A percentile compares a stretch with the other conserved stretches of the same genome.
Evolutionary conservation across 495 filamentous ascomycete species (phyloP).

Genomic region (Hyaloscypha finlandica): DNA sequence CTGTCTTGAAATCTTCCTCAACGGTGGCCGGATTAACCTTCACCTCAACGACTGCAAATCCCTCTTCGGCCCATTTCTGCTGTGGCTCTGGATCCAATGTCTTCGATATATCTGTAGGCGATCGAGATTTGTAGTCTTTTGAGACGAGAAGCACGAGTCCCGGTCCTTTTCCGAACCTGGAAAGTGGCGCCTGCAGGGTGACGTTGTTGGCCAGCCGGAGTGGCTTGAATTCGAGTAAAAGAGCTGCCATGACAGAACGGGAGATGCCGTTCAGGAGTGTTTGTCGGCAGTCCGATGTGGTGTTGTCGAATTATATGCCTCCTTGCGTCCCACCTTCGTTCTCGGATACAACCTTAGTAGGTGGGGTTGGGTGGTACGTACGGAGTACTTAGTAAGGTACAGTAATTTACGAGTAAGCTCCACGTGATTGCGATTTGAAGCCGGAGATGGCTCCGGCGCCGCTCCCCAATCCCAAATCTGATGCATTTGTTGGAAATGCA

Average conservation of each 20-base stretch:
- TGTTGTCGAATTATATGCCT: background rate
- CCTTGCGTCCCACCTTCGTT: background rate
- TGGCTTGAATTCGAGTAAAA: background rate
- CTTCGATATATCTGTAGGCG: background rate
- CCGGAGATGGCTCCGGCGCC: background rate
- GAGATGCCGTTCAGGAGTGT: background rate
- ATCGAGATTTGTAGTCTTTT: constrained; percentile 16
- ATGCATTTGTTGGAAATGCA: background rate
- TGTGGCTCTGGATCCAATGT: constrained; percentile 42
- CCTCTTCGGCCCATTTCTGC: constrained; percentile 63
- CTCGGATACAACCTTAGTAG: too few species aligned
- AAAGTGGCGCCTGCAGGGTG: constrained; percentile 26
- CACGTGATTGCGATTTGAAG: background rate
- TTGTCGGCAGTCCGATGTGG: background rate
- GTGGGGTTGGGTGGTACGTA: background rate
- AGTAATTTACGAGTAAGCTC: background rate
- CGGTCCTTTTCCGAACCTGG: constrained; percentile 34
- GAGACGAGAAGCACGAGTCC: constrained; percentile 33
- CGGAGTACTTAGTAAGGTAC: too few species aligned
- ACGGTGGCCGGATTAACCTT: constrained; percentile 10
- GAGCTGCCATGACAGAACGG: background rate
- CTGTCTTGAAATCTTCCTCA: constrained; percentile 19
- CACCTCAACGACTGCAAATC: constrained; percentile 53
- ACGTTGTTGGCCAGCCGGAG: background rate
- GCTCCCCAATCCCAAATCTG: background rate